Percentiles rank a stretch among this genome's conserved stretches.
Evolutionary conservation across 352 stramenopile species (phyloP).

Genomic region (Globisporangium cystogenes): DNA sequence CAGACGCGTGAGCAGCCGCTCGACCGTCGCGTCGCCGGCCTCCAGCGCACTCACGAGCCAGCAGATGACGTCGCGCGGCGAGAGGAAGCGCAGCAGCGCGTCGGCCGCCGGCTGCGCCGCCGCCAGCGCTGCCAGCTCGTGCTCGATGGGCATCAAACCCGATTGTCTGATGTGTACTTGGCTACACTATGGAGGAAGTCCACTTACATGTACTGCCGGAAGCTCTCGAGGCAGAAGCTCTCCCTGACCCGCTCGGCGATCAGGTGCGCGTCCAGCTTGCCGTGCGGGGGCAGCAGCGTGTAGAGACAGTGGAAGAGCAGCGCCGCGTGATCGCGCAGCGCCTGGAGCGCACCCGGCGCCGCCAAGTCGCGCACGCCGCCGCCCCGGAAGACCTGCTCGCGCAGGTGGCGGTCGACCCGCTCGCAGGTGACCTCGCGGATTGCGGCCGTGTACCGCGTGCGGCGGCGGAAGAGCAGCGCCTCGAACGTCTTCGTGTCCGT

Average conservation of each 20-base stretch:
- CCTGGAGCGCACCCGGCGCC: conserved; percentile 4
- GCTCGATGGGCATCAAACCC: neutral
- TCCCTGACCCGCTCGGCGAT: neutral
- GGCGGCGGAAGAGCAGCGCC: conserved; percentile 5
- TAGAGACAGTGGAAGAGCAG: conserved; percentile 17
- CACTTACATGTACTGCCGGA: too few species aligned
- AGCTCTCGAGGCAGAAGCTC: too few species aligned
- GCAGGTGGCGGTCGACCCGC: neutral
- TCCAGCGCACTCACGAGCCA: neutral
- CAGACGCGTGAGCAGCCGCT: neutral
- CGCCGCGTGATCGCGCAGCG: conserved; percentile 8
- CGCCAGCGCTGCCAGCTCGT: neutral
- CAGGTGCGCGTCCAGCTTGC: neutral
- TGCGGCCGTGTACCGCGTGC: neutral
- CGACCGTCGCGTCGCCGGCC: neutral
- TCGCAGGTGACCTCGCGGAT: neutral
- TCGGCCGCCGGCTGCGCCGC: neutral
- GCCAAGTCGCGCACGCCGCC: neutral
- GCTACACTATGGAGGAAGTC: too few species aligned
- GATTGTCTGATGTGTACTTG: too few species aligned
- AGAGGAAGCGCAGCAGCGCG: neutral
- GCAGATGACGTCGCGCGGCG: neutral
- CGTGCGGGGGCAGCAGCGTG: neutral
- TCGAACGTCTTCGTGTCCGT: conserved; percentile 18
- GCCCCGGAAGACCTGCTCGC: neutral